Base-by-base conservation (phyloP, 2,329 filamentous ascomycete species). In the Arachnomyces sp. region DNA sequence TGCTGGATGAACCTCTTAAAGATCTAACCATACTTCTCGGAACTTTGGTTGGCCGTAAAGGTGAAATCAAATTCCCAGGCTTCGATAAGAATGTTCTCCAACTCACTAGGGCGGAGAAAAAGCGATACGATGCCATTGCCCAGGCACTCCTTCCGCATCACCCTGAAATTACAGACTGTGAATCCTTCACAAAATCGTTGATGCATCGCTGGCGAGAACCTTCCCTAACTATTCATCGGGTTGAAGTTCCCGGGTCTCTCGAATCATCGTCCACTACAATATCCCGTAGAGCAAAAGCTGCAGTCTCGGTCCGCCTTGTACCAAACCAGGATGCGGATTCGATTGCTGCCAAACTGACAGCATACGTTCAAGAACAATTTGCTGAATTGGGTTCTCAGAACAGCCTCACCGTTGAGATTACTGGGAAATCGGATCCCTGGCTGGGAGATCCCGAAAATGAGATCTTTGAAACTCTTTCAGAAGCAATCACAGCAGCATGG, bases 131-230 rank as follows among this genome's bases (percentile, higher is more conserved):
- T 36, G 86, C 90, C 41, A 95, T 96, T 44, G 82, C 84, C 0
- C 75, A 79, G 8, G 82, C 87, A 1, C 68, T 95, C 3, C 77
- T 89, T 25, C 75, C 77, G 12, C 79, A 82, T 40, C 85, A 85
- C 52, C 80, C 85, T 1, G 69, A 76, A 34, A 73, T 81, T 4
- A 71, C 74, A 8, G 68, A 77, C 1, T 73, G 82, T 0, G 75
- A 83, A 5, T 75, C 75, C n/a, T 77, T 96, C 34, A 89, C 90
- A 44, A 74, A 80, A 29, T 88, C 84, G 2, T 73, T 98, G 4
- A 94, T 95, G 84, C 85, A 89, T 8, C 78, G 89, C 42, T 98
- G 92, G 92, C 81, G 92, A 15, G 89, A 96, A 56, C 88, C 92
- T 0, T 95, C 93, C 36, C 70, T 98, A 38, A 96, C 92, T 0